Evolutionary conservation across 1,284 basidiomycete genomes (phyloP).

Genomic region (Tilletia setariae): DNA sequence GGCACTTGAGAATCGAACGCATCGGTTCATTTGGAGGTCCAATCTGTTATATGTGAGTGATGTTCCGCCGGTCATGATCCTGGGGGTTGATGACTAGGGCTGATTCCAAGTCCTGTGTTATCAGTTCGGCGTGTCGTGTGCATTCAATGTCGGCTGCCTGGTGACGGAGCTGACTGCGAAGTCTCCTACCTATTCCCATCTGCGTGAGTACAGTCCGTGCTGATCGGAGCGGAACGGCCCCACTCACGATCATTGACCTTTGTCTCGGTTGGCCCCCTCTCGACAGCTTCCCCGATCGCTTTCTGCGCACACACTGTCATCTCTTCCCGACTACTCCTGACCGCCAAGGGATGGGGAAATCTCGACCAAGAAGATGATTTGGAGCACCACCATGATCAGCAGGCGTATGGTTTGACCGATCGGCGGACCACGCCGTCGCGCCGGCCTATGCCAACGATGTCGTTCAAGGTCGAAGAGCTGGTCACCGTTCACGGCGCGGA

Average conservation of each 20-base stretch:
- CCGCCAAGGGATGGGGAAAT: conserved; percentile 4
- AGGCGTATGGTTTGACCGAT: neutral
- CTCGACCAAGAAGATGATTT: conserved; percentile 13
- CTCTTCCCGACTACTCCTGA: conserved; percentile 11
- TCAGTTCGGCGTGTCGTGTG: conserved; percentile 10
- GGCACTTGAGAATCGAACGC: neutral
- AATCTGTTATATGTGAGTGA: conserved; percentile 8
- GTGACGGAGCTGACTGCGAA: neutral
- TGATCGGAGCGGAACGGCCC: neutral
- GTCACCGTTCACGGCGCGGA: neutral
- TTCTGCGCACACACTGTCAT: conserved; percentile 13
- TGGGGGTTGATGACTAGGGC: no score
- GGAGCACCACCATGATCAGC: neutral
- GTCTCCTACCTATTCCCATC: conserved; percentile 9
- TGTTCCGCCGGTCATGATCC: no score
- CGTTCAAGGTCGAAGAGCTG: conserved; percentile 3
- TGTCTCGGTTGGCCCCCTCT: no score
- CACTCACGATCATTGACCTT: no score
- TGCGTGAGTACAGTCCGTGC: neutral
- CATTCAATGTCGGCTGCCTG: neutral
- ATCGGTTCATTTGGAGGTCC: conserved; percentile 9
- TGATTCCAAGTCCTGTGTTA: no score
- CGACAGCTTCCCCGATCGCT: conserved; percentile 7
- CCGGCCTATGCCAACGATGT: neutral
- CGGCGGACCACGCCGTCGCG: neutral